A percentile compares a stretch with the other conserved stretches of the same genome.
phyloP scores from a whole-genome alignment of 1,139 yeast species.

The Petasospora rhodanensis region DNA sequence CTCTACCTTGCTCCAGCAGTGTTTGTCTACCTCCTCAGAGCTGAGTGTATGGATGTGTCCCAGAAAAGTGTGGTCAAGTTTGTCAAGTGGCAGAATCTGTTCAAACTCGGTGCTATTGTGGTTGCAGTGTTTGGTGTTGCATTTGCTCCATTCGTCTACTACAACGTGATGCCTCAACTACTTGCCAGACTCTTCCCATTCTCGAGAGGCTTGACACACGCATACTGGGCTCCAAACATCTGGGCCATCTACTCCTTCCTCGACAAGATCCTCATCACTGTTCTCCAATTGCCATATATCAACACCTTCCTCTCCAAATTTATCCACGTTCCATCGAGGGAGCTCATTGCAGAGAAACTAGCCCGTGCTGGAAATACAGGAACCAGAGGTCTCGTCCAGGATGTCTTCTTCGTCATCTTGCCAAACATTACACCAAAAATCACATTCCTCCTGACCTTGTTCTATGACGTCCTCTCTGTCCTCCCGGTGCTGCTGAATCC shows the following conservation, averaged over 20 bases:
- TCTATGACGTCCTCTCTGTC: constrained; percentile 71
- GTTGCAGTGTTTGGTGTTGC: constrained; percentile 59
- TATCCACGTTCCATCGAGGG: constrained; percentile 25
- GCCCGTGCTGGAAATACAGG: constrained; percentile 41
- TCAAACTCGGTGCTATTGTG: constrained; percentile 66
- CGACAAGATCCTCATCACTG: constrained; percentile 67
- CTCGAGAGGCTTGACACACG: constrained; percentile 93
- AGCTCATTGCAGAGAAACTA: constrained; percentile 27
- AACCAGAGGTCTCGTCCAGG: constrained; percentile 88
- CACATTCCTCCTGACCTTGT: constrained; percentile 73
- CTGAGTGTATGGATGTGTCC: constrained; percentile 43
- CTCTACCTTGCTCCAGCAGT: constrained; percentile 93
- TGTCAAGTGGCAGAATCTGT: constrained; percentile 49
- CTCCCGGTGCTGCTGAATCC: constrained; percentile 76
- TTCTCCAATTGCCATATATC: constrained; percentile 42
- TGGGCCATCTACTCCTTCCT: constrained; percentile 91
- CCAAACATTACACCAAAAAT: constrained; percentile 76
- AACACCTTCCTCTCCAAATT: constrained; percentile 30
- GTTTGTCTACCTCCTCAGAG: constrained; percentile 70
- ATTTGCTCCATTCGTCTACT: constrained; percentile 74
- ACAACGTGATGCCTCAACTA: constrained; percentile 61
- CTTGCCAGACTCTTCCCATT: constrained; percentile 80
- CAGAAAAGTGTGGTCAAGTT: constrained; percentile 30
- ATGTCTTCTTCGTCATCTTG: constrained; percentile 71
- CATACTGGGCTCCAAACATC: constrained; percentile 97